Base-by-base conservation (phyloP, 1,284 basidiomycete genomes). In the Meira nashicola region DNA sequence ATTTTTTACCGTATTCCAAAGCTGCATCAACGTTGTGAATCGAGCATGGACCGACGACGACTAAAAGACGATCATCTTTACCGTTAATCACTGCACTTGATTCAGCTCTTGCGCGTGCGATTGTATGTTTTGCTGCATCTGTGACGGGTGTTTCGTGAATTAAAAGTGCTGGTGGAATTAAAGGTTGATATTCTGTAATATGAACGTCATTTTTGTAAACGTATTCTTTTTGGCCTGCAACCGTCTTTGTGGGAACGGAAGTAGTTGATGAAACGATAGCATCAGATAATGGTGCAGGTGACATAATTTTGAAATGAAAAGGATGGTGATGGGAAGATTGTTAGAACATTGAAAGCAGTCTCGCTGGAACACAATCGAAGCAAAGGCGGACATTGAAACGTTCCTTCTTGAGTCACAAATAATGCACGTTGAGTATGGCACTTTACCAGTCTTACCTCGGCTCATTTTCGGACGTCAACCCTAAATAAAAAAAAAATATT, bases 1-100 rank as follows among this genome's bases (percentile, higher is more conserved):
- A 66, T 41, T 66, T 57, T 33, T 82, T 81, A 37, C 92, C 93
- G 78, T 98, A 98, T 78, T 92, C 89, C 62, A 92, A 80, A 2
- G 94, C 93, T 79, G 93, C 89, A 51, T 87, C 85, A 3, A 90
- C 81, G 33, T 87, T 89, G 80, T 98, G 94, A 68, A 98, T 95
- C 2, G 90, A 94, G 83, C 94, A 98, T 17, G 94, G 94, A 3
- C 94, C 94, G 64, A 79, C 77, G 17, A 79, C 71, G 41, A 78
- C 77, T 15, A 79, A 67, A 49, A 79, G 62, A 17, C 70, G 70
- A 61, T 79, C 77, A 54, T 77, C 74, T 38, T 66, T 57, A 44
- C 77, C 76, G 47, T 72, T 69, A 43, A 78, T 70, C 55, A 76
- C 66, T 48, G 65, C 67, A 44, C 58, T 60, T 9, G 70, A 66